Conservation (phyloP, 345 rosid genomes). For the Euphorbia lathyris region DNA sequence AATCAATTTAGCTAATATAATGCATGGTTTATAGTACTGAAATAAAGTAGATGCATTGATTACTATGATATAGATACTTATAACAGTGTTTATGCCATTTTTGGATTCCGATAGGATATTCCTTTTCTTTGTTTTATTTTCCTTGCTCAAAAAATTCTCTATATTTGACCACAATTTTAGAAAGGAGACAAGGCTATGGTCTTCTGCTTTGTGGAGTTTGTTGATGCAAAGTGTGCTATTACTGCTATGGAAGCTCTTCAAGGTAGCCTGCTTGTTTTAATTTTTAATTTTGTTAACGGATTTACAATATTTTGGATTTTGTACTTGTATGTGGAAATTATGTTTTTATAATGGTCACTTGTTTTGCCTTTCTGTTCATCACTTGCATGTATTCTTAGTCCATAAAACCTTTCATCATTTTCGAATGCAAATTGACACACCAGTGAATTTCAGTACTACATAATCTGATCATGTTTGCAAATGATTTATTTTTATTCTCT, state of each 20-base stretch:
- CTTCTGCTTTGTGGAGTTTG: constrained; percentile 57
- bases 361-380: neutral
- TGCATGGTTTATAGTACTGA: neutral
- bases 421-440: neutral
- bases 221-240: constrained; percentile 43
- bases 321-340: neutral
- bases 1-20: neutral
- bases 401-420: neutral
- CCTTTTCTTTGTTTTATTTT: constrained; percentile 4
- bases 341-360: neutral
- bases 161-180: constrained; percentile 28
- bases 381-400: neutral
- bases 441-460: neutral
- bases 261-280: constrained; percentile 32
- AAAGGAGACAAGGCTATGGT: constrained; percentile 48
- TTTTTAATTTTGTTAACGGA: neutral
- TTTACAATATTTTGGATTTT: neutral
- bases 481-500: neutral
- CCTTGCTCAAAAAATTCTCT: neutral
- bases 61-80: neutral
- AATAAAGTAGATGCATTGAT: neutral
- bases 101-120: neutral
- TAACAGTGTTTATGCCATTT: neutral
- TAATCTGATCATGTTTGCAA: neutral
- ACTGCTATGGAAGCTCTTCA: constrained; percentile 62